Conservation (phyloP, 768 basidiomycete species). For the Thelephora ganbajun region DNA sequence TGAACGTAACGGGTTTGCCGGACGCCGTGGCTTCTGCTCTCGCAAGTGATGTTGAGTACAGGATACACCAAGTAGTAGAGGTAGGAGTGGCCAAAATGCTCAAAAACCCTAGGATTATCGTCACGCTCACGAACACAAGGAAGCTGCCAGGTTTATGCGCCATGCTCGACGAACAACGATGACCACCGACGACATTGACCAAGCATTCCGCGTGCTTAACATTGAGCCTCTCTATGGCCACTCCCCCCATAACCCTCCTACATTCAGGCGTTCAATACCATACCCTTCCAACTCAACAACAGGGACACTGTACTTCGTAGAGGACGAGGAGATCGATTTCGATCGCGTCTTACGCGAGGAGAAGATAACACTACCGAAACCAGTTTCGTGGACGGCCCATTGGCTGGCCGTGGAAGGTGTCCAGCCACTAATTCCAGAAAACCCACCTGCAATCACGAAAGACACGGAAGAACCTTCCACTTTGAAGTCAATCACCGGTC, state of each 20-base stretch:
- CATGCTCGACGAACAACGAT: conserved; percentile 86
- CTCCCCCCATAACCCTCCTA: conserved; percentile 46
- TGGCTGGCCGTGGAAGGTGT: conserved; percentile 99
- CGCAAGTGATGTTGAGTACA: conserved; percentile 93
- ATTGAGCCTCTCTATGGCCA: conserved; percentile 93
- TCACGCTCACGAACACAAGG: conserved; percentile 28
- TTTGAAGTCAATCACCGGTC: conserved; percentile 15
- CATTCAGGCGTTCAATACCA: conserved; percentile 42
- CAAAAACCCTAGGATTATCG: not conserved
- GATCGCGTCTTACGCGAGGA: conserved; percentile 81
- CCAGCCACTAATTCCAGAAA: conserved; percentile 92
- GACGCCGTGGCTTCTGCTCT: conserved; percentile 73
- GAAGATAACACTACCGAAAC: conserved; percentile 68
- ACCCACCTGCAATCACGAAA: conserved; percentile 71
- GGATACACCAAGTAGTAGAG: conserved; percentile 90
- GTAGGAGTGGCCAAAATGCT: conserved; percentile 24
- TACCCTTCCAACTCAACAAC: conserved; percentile 31
- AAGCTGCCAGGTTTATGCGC: conserved; percentile 94
- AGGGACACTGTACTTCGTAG: conserved; percentile 80
- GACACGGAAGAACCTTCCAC: conserved; percentile 24
- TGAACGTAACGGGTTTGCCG: conserved; percentile 61
- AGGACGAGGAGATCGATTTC: conserved; percentile 97
- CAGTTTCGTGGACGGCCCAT: conserved; percentile 83
- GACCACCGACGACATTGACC: conserved; percentile 83
- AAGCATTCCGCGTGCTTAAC: conserved; percentile 86